A percentile compares a stretch with the other conserved stretches of the same genome.
These are phyloP conservation scores for Gossypium stocksii DNA, from an alignment of 345 rosid species.

Conservation along the genomic window DNA sequence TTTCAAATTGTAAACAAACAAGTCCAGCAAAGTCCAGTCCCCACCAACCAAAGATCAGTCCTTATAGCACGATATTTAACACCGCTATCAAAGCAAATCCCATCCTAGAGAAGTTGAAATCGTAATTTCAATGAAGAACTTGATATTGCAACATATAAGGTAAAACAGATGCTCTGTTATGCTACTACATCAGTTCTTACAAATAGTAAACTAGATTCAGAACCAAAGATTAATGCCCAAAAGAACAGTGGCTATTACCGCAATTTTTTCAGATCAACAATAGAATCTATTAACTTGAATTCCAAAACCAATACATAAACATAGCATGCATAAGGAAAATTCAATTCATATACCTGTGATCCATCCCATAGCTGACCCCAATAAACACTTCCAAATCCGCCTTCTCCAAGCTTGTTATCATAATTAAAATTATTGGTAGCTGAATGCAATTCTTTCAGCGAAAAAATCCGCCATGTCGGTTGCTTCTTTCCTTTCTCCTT, in stretches of 20 bases:
- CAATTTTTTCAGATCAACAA: background rate
- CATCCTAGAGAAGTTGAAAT: background rate
- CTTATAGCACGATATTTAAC: background rate
- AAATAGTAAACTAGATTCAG: background rate
- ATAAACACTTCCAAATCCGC: conserved; percentile 93
- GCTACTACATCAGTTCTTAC: background rate
- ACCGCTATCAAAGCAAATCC: background rate
- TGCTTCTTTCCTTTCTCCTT: conserved; percentile 54
- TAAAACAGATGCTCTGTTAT: background rate
- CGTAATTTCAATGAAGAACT: background rate
- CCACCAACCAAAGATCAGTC: background rate
- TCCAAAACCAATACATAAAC: background rate
- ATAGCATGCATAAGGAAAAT: background rate
- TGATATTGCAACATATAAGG: background rate
- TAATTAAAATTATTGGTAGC: conserved; percentile 96
- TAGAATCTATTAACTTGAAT: background rate
- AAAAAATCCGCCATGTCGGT: conserved; percentile 76
- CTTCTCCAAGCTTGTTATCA: conserved; percentile 97
- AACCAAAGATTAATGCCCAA: background rate
- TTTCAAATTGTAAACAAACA: background rate
- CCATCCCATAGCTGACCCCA: conserved; percentile 99
- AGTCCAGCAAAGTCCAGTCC: background rate
- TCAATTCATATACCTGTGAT: conserved; percentile 59
- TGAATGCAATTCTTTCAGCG: conserved; percentile 82
- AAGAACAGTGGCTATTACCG: too few relatives aligned